These are phyloP conservation scores for Umbelopsis sp. DNA, from an alignment of 192 early-diverging fungal species.

Conservation along the genomic window DNA sequence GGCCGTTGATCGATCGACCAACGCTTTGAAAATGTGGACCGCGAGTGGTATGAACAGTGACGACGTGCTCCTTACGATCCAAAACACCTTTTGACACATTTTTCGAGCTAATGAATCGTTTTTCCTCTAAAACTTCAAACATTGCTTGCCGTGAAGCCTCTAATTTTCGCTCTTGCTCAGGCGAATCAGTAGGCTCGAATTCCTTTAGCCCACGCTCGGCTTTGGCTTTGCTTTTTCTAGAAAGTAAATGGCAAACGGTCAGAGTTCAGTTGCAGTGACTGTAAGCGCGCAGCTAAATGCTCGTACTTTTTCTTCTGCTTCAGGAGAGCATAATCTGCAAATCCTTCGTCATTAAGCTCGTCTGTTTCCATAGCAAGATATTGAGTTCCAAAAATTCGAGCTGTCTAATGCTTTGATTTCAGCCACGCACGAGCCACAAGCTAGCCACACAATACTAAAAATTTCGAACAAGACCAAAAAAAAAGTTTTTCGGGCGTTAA, in stretches of 20 bases:
- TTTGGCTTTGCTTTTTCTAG: neutral
- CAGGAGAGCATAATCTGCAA: neutral
- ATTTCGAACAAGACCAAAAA: neutral
- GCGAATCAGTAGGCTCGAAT: neutral
- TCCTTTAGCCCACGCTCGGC: neutral
- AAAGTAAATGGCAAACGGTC: neutral
- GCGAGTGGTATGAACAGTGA: neutral
- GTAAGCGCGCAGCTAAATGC: too few species aligned
- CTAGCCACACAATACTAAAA: neutral
- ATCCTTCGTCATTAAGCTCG: constrained; percentile 7
- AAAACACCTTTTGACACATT: neutral
- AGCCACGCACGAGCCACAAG: constrained; percentile 20
- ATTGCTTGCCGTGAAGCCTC: constrained; percentile 6
- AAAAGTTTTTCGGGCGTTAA: constrained; percentile 8
- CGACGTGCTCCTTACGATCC: neutral
- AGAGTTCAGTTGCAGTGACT: neutral
- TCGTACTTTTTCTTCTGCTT: constrained; percentile 6
- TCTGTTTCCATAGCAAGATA: neutral
- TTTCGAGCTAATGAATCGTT: neutral
- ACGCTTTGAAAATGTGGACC: constrained; percentile 9
- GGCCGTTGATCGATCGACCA: constrained; percentile 8
- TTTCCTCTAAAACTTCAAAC: neutral
- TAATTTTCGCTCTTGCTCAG: neutral
- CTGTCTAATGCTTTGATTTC: neutral
- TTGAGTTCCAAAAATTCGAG: neutral